Conservation (phyloP, 2,329 filamentous ascomycete genomes). For the Pseudogymnoascus pannorum region DNA sequence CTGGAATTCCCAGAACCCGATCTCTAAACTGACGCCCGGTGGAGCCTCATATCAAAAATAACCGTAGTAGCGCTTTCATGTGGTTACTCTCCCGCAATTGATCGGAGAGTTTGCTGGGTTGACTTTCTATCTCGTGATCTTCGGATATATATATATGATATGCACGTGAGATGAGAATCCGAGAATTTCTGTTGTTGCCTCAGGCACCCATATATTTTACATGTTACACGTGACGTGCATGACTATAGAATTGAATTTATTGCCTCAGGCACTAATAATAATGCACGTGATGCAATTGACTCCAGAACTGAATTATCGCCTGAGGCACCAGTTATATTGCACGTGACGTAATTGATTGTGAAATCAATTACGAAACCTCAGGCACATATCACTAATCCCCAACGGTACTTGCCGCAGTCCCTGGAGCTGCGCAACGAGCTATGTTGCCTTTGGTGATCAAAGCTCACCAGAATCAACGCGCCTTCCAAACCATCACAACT, state of each 20-base stretch:
- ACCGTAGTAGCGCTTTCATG: no score
- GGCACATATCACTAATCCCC: background rate
- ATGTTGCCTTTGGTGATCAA: conserved; percentile 3
- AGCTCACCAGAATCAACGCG: conserved; percentile 1
- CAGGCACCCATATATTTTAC: background rate
- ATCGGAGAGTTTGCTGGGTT: background rate
- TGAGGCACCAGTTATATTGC: background rate
- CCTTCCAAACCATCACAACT: conserved; percentile 1
- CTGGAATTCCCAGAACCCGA: background rate
- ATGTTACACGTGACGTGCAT: no score
- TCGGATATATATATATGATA: background rate
- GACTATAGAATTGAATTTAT: no score
- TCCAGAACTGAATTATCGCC: no score
- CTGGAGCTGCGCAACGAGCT: conserved; percentile 3
- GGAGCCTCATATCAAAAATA: no score
- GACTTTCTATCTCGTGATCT: background rate
- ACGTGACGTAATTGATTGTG: background rate
- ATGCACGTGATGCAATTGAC: no score
- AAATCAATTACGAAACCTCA: background rate
- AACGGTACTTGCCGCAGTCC: background rate
- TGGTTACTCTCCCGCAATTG: background rate
- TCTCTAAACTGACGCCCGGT: no score
- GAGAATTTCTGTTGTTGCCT: background rate
- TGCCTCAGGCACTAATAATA: no score
- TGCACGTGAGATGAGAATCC: background rate